A percentile compares a stretch with the other conserved stretches of the same genome.
phyloP scores from a whole-genome alignment of 352 stramenopile species.

The Globisporangium heterothallicum region DNA sequence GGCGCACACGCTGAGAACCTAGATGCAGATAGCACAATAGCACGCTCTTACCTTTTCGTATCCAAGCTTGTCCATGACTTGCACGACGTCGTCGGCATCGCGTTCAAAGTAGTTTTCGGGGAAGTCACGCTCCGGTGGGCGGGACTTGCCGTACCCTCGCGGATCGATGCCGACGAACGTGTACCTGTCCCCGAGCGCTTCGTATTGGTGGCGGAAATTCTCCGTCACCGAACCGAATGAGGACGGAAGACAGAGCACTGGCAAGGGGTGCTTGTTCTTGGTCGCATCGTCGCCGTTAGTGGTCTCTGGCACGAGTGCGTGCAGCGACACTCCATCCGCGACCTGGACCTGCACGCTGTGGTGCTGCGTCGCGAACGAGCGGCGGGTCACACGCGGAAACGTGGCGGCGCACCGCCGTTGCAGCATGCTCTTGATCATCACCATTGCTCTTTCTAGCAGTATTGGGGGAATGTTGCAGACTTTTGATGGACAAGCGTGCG shows the following conservation, averaged over 20 bases:
- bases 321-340: conserved; percentile 32
- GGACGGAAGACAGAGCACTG: conserved; percentile 64
- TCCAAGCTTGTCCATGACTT: conserved; percentile 47
- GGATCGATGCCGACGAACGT: conserved; percentile 64
- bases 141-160: conserved; percentile 47
- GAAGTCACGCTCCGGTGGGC: conserved; percentile 39
- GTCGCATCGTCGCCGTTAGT: neutral
- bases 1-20: neutral
- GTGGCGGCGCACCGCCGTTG: neutral
- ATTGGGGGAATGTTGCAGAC: neutral
- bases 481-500: neutral
- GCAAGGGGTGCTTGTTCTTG: conserved; percentile 15
- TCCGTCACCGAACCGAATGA: conserved; percentile 53
- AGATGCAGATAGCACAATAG: neutral
- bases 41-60: conserved; percentile 35
- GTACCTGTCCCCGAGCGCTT: conserved; percentile 41
- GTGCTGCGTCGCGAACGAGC: conserved; percentile 14
- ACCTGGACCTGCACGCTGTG: conserved; percentile 35
- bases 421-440: neutral
- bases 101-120: conserved; percentile 55
- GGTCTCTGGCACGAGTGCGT: conserved; percentile 30
- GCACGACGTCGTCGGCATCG: conserved; percentile 65
- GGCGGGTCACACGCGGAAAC: neutral
- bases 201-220: conserved; percentile 63
- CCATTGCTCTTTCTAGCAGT: neutral